A percentile compares a stretch with the other conserved stretches of the same genome.
Evolutionary conservation across 352 stramenopile genomes (phyloP).

Genomic region (Pythium grandisporangium): DNA sequence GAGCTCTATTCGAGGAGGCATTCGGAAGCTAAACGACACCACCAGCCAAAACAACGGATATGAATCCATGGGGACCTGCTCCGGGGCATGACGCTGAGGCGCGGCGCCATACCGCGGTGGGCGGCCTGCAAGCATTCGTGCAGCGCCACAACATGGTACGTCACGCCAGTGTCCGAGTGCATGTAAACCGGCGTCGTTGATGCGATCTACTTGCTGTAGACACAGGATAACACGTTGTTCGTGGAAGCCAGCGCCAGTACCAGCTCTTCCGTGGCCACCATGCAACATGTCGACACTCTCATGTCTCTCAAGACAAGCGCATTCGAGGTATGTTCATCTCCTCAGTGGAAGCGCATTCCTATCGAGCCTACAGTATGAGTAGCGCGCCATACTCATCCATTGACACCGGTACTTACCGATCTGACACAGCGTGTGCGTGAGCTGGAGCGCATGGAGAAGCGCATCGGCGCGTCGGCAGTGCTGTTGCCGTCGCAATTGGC

Average conservation of each 20-base stretch:
- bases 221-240: neutral
- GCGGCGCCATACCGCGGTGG: slow-evolving; percentile 16
- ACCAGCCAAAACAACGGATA: no score
- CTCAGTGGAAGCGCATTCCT: no score
- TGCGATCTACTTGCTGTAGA: slow-evolving; percentile 1
- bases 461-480: slow-evolving; percentile 12
- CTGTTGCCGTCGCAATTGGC: slow-evolving; percentile 21
- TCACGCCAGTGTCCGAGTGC: no score
- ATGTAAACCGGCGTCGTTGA: no score
- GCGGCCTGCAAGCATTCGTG: slow-evolving; percentile 29
- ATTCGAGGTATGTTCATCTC: slow-evolving; percentile 12
- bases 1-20: no score
- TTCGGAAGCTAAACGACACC: no score
- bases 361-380: no score
- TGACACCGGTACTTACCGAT: neutral
- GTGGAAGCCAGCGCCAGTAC: slow-evolving; percentile 2
- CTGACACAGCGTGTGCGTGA: slow-evolving; percentile 17
- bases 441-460: slow-evolving; percentile 24
- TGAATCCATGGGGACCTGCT: slow-evolving; percentile 26
- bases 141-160: slow-evolving; percentile 21
- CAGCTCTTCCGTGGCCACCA: slow-evolving; percentile 19
- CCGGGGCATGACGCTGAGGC: neutral
- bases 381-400: no score
- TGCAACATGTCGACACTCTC: slow-evolving; percentile 13
- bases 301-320: slow-evolving; percentile 9